Percentiles rank a stretch among this genome's conserved stretches.
These are phyloP conservation scores for Breynia disticha DNA, from an alignment of 441 rosid genomes.

Conservation along the genomic window DNA sequence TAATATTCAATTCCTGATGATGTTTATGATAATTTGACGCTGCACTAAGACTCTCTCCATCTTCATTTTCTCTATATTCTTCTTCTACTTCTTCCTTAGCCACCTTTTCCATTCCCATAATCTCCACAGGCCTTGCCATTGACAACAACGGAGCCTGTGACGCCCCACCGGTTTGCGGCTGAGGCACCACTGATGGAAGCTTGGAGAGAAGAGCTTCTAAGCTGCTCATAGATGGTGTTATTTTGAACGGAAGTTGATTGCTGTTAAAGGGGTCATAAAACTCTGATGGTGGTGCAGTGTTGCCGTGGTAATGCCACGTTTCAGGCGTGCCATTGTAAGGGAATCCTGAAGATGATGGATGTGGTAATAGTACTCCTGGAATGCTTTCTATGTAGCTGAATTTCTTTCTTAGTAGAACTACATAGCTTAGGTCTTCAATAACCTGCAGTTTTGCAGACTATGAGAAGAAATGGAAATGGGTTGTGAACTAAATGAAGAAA, in stretches of 20 bases:
- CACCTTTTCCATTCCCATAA: conserved; percentile 26
- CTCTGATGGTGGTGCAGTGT: conserved; percentile 30
- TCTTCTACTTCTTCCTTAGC: conserved; percentile 59
- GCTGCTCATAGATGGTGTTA: conserved; percentile 97
- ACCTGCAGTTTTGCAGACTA: conserved; percentile 43
- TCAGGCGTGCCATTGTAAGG: conserved; percentile 49
- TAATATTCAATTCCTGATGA: conserved; percentile 28
- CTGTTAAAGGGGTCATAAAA: conserved; percentile 36
- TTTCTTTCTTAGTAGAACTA: conserved; percentile 67
- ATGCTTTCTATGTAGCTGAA: conserved; percentile 90
- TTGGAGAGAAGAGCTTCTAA: conserved; percentile 93
- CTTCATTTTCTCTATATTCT: conserved; percentile 30
- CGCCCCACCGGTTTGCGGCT: conserved; percentile 12
- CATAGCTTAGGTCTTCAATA: conserved; percentile 79
- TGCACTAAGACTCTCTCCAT: conserved; percentile 60
- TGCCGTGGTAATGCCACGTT: conserved; percentile 47
- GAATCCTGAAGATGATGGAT: conserved; percentile 73
- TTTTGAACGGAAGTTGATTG: conserved; percentile 34
- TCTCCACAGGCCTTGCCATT: conserved; percentile 24
- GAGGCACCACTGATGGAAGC: conserved; percentile 84
- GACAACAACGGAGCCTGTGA: conserved; percentile 19
- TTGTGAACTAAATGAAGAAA: not conserved
- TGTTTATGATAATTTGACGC: conserved; percentile 29
- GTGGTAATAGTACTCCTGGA: conserved; percentile 91
- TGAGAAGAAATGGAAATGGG: too few relatives aligned